Conservation (phyloP, 2,329 filamentous ascomycete species). For the Biscogniauxia marginata region DNA sequence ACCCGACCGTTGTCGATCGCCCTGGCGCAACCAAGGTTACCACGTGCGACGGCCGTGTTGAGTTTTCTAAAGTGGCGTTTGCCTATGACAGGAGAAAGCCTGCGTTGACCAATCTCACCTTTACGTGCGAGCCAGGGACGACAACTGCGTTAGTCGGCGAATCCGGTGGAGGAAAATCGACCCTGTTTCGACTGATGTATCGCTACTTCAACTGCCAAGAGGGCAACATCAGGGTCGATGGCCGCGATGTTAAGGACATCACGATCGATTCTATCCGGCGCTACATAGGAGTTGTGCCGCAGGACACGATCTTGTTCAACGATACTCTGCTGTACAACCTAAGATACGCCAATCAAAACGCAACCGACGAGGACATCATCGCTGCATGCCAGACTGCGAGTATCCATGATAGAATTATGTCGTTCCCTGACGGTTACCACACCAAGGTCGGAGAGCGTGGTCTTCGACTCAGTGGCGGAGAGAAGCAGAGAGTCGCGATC, state of each 20-base stretch:
- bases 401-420: slow-evolving; percentile 89
- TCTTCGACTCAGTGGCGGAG: slow-evolving; percentile 81
- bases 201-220: slow-evolving; percentile 87
- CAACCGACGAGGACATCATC: slow-evolving; percentile 78
- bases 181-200: slow-evolving; percentile 91
- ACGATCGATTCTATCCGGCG: slow-evolving; percentile 91
- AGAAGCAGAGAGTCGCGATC: slow-evolving; percentile 92
- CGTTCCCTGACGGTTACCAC: slow-evolving; percentile 82
- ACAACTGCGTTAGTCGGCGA: slow-evolving; percentile 96
- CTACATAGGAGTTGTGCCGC: slow-evolving; percentile 93
- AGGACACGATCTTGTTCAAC: slow-evolving; percentile 95
- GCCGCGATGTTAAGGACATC: slow-evolving; percentile 76
- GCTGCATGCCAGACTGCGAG: slow-evolving; percentile 81
- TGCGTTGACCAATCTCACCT: slow-evolving; percentile 78
- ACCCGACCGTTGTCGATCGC: slow-evolving; percentile 83
- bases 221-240: slow-evolving; percentile 82
- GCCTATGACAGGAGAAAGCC: slow-evolving; percentile 85
- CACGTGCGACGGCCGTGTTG: slow-evolving; percentile 75
- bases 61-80: slow-evolving; percentile 87
- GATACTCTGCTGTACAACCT: slow-evolving; percentile 94
- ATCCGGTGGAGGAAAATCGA: slow-evolving; percentile 95
- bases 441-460: slow-evolving; percentile 92
- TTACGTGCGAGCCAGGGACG: slow-evolving; percentile 83
- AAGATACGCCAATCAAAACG: slow-evolving; percentile 79
- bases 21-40: slow-evolving; percentile 62